Evolutionary conservation across 2,329 filamentous ascomycete species (phyloP).

Genomic region (Colletotrichum sp.): DNA sequence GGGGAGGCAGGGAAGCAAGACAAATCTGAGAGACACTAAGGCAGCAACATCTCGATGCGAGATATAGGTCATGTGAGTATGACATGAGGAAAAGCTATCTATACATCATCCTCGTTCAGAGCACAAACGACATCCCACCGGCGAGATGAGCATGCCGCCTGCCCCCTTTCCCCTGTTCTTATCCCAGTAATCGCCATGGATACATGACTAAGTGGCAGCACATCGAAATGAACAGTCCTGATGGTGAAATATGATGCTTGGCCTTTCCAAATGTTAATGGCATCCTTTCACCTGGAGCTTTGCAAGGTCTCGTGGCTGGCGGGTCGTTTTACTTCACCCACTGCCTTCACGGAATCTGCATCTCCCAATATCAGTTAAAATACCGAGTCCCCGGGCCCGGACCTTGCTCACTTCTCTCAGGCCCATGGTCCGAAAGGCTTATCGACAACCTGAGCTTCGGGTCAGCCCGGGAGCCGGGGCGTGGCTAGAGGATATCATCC

Average conservation of each 20-base stretch:
- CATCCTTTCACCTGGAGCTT: background rate
- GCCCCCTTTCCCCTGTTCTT: background rate
- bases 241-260: background rate
- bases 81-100: background rate
- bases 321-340: background rate
- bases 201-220: background rate
- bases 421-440: background rate
- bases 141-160: background rate
- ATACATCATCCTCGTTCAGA: background rate
- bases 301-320: background rate
- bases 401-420: background rate
- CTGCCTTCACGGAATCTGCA: background rate
- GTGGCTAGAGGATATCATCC: background rate
- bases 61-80: background rate
- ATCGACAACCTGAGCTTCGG: background rate
- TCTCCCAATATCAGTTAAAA: background rate
- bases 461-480: background rate
- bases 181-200: background rate
- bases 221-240: fast-evolving
- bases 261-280: background rate
- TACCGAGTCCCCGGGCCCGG: background rate
- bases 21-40: background rate
- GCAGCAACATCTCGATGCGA: background rate
- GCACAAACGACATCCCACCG: background rate
- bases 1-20: background rate